Conservation (phyloP, 495 filamentous ascomycete species). For the Astrothelium macrocarpum region DNA sequence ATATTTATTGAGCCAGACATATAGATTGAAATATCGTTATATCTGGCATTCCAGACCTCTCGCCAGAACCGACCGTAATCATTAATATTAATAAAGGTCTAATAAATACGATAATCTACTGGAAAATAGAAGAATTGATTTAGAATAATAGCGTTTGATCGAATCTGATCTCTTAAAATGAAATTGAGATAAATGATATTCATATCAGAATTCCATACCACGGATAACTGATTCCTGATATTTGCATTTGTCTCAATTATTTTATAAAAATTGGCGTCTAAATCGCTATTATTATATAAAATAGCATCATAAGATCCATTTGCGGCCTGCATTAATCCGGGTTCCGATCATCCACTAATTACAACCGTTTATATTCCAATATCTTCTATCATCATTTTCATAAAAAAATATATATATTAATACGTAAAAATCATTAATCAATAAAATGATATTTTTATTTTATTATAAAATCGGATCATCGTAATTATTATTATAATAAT, state of each 20-base stretch:
- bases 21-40: background rate
- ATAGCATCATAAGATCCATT: constrained; percentile 24
- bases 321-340: constrained; percentile 29
- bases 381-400: constrained; percentile 42
- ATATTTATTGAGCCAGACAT: background rate
- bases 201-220: constrained; percentile 3
- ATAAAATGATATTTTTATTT: constrained; percentile 43
- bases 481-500: constrained; percentile 17
- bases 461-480: constrained; percentile 31
- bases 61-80: constrained; percentile 7
- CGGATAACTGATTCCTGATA: background rate
- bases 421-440: constrained; percentile 42
- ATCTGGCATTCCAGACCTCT: constrained; percentile 6
- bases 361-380: constrained; percentile 41
- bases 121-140: constrained; percentile 7
- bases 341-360: constrained; percentile 37
- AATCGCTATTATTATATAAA: background rate
- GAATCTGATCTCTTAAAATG: constrained; percentile 8
- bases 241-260: background rate
- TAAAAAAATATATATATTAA: constrained; percentile 44
- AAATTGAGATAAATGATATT: constrained; percentile 5
- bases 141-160: background rate
- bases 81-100: constrained; percentile 6
- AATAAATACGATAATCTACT: constrained; percentile 11
- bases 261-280: constrained; percentile 6